A percentile compares a stretch with the other conserved stretches of the same genome.
These are phyloP conservation scores for Eragrostis nindensis DNA, from an alignment of 176 grass and related monocot species.

Conservation along the genomic window DNA sequence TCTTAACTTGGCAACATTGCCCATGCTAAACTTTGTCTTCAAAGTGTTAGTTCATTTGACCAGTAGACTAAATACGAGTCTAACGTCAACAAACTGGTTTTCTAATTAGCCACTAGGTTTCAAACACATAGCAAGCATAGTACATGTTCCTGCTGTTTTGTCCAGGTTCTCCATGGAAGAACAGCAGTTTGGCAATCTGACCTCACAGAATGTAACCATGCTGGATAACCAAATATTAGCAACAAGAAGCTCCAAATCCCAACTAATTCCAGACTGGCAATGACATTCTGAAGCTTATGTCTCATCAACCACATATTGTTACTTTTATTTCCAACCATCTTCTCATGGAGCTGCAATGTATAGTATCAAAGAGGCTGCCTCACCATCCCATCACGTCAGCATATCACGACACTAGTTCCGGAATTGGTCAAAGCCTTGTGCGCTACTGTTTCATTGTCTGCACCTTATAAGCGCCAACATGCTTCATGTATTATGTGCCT, in stretches of 20 bases:
- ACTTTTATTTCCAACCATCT: constrained; percentile 28
- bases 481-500: constrained; percentile 14
- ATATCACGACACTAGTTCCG: not conserved
- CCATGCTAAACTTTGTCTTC: not conserved
- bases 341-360: constrained; percentile 24
- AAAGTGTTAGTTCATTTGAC: not conserved
- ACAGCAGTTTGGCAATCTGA: constrained; percentile 19
- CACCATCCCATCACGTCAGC: constrained; percentile 17
- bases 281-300: constrained; percentile 15
- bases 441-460: constrained; percentile 28
- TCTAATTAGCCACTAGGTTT: not conserved
- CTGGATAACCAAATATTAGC: constrained; percentile 29
- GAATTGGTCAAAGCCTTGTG: constrained; percentile 16
- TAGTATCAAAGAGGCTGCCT: constrained; percentile 13
- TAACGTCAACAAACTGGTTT: not conserved
- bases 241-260: constrained; percentile 27
- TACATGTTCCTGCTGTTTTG: constrained; percentile 3
- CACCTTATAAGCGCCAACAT: constrained; percentile 28
- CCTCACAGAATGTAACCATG: constrained; percentile 12
- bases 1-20: not conserved
- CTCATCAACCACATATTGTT: constrained; percentile 26
- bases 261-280: constrained; percentile 21
- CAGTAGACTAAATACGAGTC: constrained; percentile 9
- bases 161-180: constrained; percentile 21
- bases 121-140: not conserved